phyloP scores from a whole-genome alignment of 2,329 filamentous ascomycete genomes.

The Sclerotinia subarctica region DNA sequence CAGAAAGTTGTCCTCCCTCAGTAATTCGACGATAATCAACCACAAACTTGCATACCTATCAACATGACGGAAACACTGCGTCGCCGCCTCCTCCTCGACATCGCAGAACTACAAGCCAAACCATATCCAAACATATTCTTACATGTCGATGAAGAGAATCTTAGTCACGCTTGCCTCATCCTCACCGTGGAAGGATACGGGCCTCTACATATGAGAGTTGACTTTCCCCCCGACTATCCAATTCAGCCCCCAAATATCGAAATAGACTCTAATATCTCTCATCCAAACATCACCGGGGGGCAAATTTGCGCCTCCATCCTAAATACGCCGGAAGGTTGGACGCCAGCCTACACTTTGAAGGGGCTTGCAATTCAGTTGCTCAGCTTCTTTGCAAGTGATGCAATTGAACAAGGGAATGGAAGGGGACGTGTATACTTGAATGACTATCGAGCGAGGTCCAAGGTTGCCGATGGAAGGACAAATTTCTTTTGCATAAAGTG shows the following conservation, averaged over 20 bases:
- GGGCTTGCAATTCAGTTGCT: slow-evolving; percentile 50
- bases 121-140: slow-evolving; percentile 49
- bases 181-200: slow-evolving; percentile 43
- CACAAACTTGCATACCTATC: neutral
- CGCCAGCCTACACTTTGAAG: slow-evolving; percentile 50
- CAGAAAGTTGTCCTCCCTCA: neutral
- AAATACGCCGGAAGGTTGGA: slow-evolving; percentile 44
- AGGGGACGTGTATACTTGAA: slow-evolving; percentile 31
- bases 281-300: slow-evolving; percentile 46
- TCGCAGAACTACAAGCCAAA: slow-evolving; percentile 45
- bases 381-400: slow-evolving; percentile 50
- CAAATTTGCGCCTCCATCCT: slow-evolving; percentile 50
- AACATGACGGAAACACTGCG: neutral
- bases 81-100: slow-evolving; percentile 43
- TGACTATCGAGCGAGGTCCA: slow-evolving; percentile 26
- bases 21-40: neutral
- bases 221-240: slow-evolving; percentile 42
- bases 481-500: neutral
- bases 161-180: slow-evolving; percentile 44
- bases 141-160: slow-evolving; percentile 40
- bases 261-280: slow-evolving; percentile 44
- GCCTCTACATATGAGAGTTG: slow-evolving; percentile 45
- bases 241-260: slow-evolving; percentile 41
- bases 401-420: slow-evolving; percentile 43
- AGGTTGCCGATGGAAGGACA: neutral